Percentiles rank a stretch among this genome's conserved stretches.
These are phyloP conservation scores for Tremella yokohamensis DNA, from an alignment of 768 basidiomycete species.

Conservation along the genomic window DNA sequence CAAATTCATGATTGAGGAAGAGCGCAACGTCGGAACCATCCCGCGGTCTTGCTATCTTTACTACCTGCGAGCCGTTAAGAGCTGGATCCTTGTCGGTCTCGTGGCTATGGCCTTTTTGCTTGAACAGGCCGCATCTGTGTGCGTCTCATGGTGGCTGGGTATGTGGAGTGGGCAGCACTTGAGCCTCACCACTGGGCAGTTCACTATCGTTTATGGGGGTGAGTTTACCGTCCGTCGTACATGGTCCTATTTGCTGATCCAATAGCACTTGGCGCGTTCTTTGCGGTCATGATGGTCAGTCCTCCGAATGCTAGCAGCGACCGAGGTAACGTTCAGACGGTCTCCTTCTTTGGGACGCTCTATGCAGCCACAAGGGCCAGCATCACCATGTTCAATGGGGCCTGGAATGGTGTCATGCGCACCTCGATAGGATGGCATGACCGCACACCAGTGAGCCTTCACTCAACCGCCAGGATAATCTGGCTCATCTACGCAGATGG, in stretches of 20 bases:
- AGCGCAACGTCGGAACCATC: conserved; percentile 60
- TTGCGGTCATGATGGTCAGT: too few relatives aligned
- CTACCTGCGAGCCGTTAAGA: conserved; percentile 58
- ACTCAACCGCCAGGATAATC: background rate
- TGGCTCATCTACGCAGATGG: background rate
- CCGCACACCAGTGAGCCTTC: conserved; percentile 55
- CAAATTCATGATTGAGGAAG: conserved; percentile 52
- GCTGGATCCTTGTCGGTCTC: conserved; percentile 52
- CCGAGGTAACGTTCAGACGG: too few relatives aligned
- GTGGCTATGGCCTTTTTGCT: conserved; percentile 56
- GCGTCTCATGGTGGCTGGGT: conserved; percentile 65
- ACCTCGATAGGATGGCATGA: conserved; percentile 70
- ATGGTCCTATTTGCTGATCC: conserved; percentile 2
- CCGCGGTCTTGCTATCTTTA: conserved; percentile 56
- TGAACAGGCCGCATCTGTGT: conserved; percentile 59
- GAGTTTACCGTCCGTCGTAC: conserved; percentile 9
- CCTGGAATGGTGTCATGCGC: conserved; percentile 59
- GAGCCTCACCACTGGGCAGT: conserved; percentile 61
- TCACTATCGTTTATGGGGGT: conserved; percentile 61
- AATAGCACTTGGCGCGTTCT: too few relatives aligned
- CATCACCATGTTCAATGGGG: conserved; percentile 58
- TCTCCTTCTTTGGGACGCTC: conserved; percentile 9
- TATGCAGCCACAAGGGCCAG: conserved; percentile 52
- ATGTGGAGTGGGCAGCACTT: conserved; percentile 67
- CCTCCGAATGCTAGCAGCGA: too few relatives aligned